Evolutionary conservation across 306 rosid genomes (phyloP), one percentile per base, ranked within the genome.

Genomic region (Citrullus mucosospermus): DNA sequence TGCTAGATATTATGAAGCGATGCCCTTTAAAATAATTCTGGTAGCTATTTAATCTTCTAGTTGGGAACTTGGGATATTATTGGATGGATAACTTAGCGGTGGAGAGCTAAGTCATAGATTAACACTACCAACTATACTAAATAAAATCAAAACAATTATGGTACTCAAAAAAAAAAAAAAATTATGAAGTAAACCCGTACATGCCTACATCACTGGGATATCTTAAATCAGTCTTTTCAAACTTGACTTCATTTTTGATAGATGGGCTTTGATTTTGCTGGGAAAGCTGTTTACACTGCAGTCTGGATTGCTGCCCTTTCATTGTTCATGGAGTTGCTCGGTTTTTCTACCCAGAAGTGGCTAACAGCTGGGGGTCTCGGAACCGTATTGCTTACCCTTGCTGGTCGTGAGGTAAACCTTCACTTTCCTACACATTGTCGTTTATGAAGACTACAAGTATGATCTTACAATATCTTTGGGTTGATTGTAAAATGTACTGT

Each of bases 281-380:
- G 98, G 85, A 96, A 96, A 82, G 97, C 97, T 43, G 82, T 96
- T 71, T 92, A 91, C 87, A 71, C 93, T 76, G 96, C 93, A 44
- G 98, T 96, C 55, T 96, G 99, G 99, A 89, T 96, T 87, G 99
- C 98, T 85, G 99, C 98, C 30, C 88, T 91, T 78, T 91, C 98
- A 66, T 85, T 92, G 86, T 96, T 96, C 86, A 92, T 92, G 98
- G 99, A 96, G 86, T 84, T 96, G 86, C 89, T 96, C 62, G 99
- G 99, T 78, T 96, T 92, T 87, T 96, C 99, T 84, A 88, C 98
- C 81, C 98, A 96, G 84, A 96, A 75, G 89, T 96, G 98, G 99
- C 78, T 96, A 79, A 96, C 99, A 72, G 99, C 99, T 51, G 99
- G 99, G 80, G 97, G 99, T 92, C 93, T 96, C 70, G 98, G 99